Base-by-base conservation (phyloP, 2,329 filamentous ascomycete species). In the Calonectria ilicicola region DNA sequence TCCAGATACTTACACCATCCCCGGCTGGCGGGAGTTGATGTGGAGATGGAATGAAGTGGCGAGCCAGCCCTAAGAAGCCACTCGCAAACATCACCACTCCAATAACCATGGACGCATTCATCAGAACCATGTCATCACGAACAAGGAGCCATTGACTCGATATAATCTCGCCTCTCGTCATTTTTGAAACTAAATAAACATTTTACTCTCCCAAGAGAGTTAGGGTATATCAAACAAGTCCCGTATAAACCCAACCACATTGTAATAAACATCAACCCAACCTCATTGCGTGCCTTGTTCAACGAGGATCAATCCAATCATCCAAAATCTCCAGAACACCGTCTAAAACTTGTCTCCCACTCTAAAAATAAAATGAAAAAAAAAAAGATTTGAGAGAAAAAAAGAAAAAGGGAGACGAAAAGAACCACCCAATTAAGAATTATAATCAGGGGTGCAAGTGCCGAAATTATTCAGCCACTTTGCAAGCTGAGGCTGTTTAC, bases 221-320 rank as follows among this genome's bases (percentile, higher is more conserved):
- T 60, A n/a, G 69, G 69, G 69, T 72, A 72, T 72, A 72, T 64
- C 32, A 71, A 70, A n/a, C 56, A 72, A 38, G 19, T 60, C 27
- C 40, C 40, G 42, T 32, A 32, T 62, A 69, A 62, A 56, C 60
- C 63, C 60, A 63, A 44, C 67, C 68, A 17, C 32, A 27, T 21
- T 46, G 23, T 42, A 12, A 40, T 42, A 29, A 65, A 32, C 68
- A 65, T 58, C 49, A 65, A 44, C 21, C 42, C 51, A 40, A 32
- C 44, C 66, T 32, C 14, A 19, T 44, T 27, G 42, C 35, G 32
- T 66, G 51, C 68, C 51, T 56, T 23, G 38, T 40, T 53, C 49
- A 66, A 63, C 63, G 29, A 27, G 47, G 35, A 23, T 19, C 15
- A 26, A 44, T 21, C 23, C 51, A 40, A 49, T 60, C 21, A 62